Evolutionary conservation across 306 rosid species (phyloP), one percentile per base, ranked within the genome.

Genomic region (Begonia fuchsioides): DNA sequence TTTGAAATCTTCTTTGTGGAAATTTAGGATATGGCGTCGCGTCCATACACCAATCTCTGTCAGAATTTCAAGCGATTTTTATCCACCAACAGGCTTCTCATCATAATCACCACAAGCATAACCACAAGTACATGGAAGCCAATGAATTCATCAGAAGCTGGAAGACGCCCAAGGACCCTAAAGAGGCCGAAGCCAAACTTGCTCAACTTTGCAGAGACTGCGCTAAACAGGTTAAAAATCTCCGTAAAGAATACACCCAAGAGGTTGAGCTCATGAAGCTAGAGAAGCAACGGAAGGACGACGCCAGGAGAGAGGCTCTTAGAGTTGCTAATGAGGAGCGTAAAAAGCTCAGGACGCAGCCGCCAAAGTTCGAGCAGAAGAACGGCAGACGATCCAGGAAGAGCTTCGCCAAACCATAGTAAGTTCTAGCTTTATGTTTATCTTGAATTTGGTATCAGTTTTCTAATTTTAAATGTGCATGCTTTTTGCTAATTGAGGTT

Each of bases 341-440:
- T 16, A 73, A 60, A 80, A 83, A 65, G 56, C 70, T 80, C 45
- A 82, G 63, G 87, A 82, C 10, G 79, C 83, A 60, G 94, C 69
- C 1, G 87, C 92, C 0, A 65, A 72, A 49, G 76, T 72, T 56
- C 73, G 86, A 16, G 94, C 94, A 1, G 75, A 76, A 48, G 76
- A 87, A 61, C 80, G 92, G 11, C 54, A 80, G 56, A 64, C 72
- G 15, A 69, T 65, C n/a, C 72, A 64, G 47, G 77, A 82, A 56
- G 85, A 83, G 51, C 76, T 87, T 44, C 84, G 74, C 3, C 72
- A 70, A 68, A 73, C 82, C 55, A 83, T 87, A 7, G 93, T 87
- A 71, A 60, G 39, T 15, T 15, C 9, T 15, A 19, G 26, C 39
- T 18, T 3, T 3, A 3, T 17, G 9, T 52, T 17, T 53, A 3